Evolutionary conservation across 2,329 filamentous ascomycete species (phyloP).

Genomic region (Trichoderma koningiopsis): DNA sequence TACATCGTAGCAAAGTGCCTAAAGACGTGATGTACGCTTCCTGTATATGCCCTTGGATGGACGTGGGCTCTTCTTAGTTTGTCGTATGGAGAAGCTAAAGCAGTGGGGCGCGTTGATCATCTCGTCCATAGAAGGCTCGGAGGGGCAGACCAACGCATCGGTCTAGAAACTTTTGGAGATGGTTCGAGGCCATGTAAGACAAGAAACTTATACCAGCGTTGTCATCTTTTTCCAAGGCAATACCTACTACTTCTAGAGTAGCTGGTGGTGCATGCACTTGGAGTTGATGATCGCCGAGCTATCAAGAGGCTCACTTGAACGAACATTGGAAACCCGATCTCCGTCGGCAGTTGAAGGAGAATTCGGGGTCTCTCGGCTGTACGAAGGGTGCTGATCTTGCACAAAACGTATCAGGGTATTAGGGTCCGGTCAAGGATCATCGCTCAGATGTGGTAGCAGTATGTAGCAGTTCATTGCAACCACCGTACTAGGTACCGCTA

Average conservation of each 20-base stretch:
- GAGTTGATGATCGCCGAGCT: background rate
- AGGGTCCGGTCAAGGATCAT: conserved; percentile 17
- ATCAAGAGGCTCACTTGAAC: background rate
- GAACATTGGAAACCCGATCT: conserved; percentile 1
- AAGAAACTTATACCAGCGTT: background rate
- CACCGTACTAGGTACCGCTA: background rate
- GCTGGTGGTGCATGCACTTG: background rate
- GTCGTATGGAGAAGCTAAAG: conserved; percentile 12
- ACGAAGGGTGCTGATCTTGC: conserved; percentile 12
- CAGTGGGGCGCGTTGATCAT: conserved; percentile 21
- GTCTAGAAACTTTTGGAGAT: conserved; percentile 16
- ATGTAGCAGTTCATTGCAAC: background rate
- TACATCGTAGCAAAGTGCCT: background rate
- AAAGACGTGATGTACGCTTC: background rate
- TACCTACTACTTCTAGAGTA: background rate
- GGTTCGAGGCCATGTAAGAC: background rate
- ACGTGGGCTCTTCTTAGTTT: conserved; percentile 11
- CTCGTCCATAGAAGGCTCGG: conserved; percentile 9
- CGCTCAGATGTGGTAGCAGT: background rate
- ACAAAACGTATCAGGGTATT: conserved; percentile 20
- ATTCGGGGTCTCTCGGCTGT: conserved; percentile 14
- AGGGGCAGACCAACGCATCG: conserved; percentile 7
- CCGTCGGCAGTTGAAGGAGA: conserved; percentile 17
- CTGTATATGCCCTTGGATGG: background rate
- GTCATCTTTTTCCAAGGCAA: background rate